A percentile compares a stretch with the other conserved stretches of the same genome.
Conservation (phyloP, 169 alveolate species). For the Ichthyophthirius multifiliis region DNA sequence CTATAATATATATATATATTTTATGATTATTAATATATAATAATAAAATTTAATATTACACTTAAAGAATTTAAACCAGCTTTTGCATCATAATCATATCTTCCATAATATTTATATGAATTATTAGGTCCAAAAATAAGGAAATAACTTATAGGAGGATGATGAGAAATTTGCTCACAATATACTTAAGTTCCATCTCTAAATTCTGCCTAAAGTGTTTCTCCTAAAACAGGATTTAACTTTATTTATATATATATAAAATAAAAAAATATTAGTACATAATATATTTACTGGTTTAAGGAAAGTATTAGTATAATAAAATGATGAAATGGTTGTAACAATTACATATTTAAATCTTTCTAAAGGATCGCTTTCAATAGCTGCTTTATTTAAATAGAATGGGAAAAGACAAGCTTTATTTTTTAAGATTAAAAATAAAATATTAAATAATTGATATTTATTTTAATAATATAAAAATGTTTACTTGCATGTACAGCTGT, state of each 20-base stretch:
- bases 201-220: slow-evolving; percentile 66
- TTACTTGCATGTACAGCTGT: slow-evolving; percentile 43
- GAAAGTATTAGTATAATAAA: slow-evolving; percentile 46
- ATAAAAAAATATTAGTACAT: background rate
- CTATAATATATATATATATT: background rate
- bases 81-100: slow-evolving; percentile 30
- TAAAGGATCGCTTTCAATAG: slow-evolving; percentile 45
- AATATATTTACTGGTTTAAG: slow-evolving; percentile 26
- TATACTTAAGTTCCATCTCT: slow-evolving; percentile 73
- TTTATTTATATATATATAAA: background rate
- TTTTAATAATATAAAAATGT: background rate
- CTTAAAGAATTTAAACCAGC: slow-evolving; percentile 44
- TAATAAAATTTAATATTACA: background rate
- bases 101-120: slow-evolving; percentile 36
- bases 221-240: slow-evolving; percentile 78
- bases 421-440: background rate
- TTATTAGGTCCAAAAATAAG: slow-evolving; percentile 40
- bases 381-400: slow-evolving; percentile 54
- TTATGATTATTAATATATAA: no score
- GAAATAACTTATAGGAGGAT: slow-evolving; percentile 69
- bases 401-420: slow-evolving; percentile 44
- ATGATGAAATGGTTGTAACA: slow-evolving; percentile 51
- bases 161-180: slow-evolving; percentile 76
- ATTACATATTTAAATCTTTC: slow-evolving; percentile 68
- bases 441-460: background rate